Base-by-base conservation (phyloP, 345 rosid genomes). In the Eucalyptus leucophloia region DNA sequence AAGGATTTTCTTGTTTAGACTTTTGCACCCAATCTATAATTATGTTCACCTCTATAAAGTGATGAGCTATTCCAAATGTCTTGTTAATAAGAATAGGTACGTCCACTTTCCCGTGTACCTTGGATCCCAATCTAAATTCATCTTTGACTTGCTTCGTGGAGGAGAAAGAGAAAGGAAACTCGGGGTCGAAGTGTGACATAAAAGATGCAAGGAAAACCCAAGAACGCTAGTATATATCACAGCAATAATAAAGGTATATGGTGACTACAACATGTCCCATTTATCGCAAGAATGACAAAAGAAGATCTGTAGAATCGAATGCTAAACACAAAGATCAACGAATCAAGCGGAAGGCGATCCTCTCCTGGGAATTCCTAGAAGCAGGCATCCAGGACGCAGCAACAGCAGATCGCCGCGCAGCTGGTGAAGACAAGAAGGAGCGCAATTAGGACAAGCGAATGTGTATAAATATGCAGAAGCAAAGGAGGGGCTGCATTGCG, bases 381-480 rank as follows among this genome's bases (percentile, higher is more conserved):
- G 80, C 80, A 67, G 23, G 80, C 80, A 34, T 67, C 80, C 80
- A 67, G 80, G 42, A 67, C 80, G 80, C 80, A 67, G 42, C 80
- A 67, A 67, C 80, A 67, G 80, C 80, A 96, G 77, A 96, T 6
- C 88, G 93, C 95, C 65, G 97, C 97, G 88, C 97, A 95, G 87
- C 98, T 96, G 94, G 90, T 91, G 42, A 69, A n/a, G 53, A 45
- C 49, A 83, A 80, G 67, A 67, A 34, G 89, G 24, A 42, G 51
- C 6, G 51, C 26, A 86, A 91, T 47, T 42, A 14, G 16, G 40
- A 67, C 23, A 18, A 45, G 16, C 11, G n/a, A 89, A 56, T 80
- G 24, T 54, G 72, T 37, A 37, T 21, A 60, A 86, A 32, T 5
- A 8, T 65, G 11, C 1, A 34, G 62, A 7, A 24, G 47, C 14